Evolutionary conservation across 192 early-diverging fungal species (phyloP), one percentile per base, ranked within the genome.

Genomic region (Phycomyces nitens): DNA sequence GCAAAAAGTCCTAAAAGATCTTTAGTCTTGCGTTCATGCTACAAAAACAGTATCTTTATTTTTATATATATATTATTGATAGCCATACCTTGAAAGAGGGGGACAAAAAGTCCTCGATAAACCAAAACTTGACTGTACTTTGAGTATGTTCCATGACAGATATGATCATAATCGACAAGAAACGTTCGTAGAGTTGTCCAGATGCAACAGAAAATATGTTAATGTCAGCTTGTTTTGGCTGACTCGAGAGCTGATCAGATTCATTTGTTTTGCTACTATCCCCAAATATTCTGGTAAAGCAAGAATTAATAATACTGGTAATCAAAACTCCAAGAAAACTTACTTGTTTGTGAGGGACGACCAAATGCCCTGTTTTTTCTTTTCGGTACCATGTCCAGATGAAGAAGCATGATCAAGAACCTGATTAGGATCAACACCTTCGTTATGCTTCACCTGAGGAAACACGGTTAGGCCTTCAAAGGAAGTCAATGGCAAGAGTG

Each of bases 161-260:
- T 23, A 92, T 73, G 57, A 96, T 97, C 97, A 99, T 99, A 60
- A 99, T 97, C 23, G 88, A 86, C 73, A 99, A 79, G 68, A 99
- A 95, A 6, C 97, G 89, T 74, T 99, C 97, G 69, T 99, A 99
- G 63, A 99, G 74, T 43, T 99, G 94, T 5, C 97, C 97, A 7
- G 95, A 97, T 0, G 97, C 97, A 2, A 99, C 94, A 0, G 97
- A 95, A 72, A 99, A 99, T 57, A 99, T 89, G 75, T 99, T 93
- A 73, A 99, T 93, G 23, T 78, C 76, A 1, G 83, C 83, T 40
- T 79, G 70, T 21, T 72, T 76, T 34, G 65, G 58, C 63, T 74
- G 71, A 1, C 56, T 50, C 49, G 58, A 49, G 20, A 64, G 42
- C 16, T 61, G 43, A 22, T 55, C 47, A 11, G 50, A 24, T 20